Evolutionary conservation across 768 basidiomycete genomes (phyloP).

Genomic region (Psilocybe cyanescens): DNA sequence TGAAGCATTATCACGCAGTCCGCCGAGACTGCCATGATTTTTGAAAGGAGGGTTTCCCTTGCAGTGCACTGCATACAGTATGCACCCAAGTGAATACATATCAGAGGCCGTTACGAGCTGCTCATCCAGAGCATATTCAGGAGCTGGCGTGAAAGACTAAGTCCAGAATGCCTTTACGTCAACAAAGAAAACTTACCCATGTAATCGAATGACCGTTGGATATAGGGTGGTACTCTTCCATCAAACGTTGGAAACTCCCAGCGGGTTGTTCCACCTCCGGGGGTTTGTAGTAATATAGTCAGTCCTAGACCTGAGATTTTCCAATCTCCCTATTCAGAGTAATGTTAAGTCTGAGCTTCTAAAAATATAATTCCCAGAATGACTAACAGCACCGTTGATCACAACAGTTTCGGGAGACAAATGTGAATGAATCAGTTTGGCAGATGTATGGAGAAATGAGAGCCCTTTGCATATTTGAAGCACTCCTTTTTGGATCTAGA

Average conservation of each 20-base stretch:
- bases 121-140: constrained; percentile 94
- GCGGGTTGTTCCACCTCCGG: constrained; percentile 72
- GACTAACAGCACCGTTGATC: constrained; percentile 83
- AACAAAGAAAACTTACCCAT: constrained; percentile 62
- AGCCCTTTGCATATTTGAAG: constrained; percentile 91
- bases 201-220: constrained; percentile 94
- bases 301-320: constrained; percentile 91
- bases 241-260: constrained; percentile 95
- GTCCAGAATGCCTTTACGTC: neutral
- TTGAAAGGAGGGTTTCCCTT: constrained; percentile 87
- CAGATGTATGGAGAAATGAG: constrained; percentile 90
- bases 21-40: constrained; percentile 76
- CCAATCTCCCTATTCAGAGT: constrained; percentile 86
- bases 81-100: constrained; percentile 90
- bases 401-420: constrained; percentile 85
- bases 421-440: constrained; percentile 91
- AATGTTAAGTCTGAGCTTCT: neutral
- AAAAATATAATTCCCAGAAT: neutral
- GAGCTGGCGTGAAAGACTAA: constrained; percentile 52
- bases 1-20: constrained; percentile 71
- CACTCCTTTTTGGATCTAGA: constrained; percentile 93
- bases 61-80: constrained; percentile 91
- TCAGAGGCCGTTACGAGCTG: constrained; percentile 86
- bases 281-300: constrained; percentile 73
- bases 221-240: constrained; percentile 73